Conservation (phyloP, 78 protist species). For the Polysphondylium violaceum region DNA sequence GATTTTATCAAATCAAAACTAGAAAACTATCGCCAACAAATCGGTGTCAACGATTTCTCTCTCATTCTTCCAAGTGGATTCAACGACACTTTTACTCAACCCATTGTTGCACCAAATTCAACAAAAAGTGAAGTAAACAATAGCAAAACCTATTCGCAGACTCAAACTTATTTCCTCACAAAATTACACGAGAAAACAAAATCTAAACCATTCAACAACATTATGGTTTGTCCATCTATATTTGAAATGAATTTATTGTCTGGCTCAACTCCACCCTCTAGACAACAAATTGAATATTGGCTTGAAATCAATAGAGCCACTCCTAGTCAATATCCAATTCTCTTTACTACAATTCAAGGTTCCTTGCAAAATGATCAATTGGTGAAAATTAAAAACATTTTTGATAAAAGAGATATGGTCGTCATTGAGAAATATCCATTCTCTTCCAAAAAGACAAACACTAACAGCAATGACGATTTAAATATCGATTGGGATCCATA, state of each 20-base stretch:
- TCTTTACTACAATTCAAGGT: conserved; percentile 46
- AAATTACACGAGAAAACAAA: background rate
- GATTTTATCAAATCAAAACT: background rate
- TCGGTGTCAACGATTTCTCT: conserved; percentile 18
- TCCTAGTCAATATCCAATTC: background rate
- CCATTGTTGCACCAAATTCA: conserved; percentile 45
- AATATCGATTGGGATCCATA: conserved; percentile 51
- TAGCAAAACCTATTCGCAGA: conserved; percentile 38
- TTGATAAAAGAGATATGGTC: conserved; percentile 37
- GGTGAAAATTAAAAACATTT: conserved; percentile 37
- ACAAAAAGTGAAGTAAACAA: conserved; percentile 45
- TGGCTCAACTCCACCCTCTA: conserved; percentile 23
- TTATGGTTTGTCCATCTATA: conserved; percentile 34
- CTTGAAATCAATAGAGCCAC: conserved; percentile 26
- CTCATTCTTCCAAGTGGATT: conserved; percentile 41
- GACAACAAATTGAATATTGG: conserved; percentile 80
- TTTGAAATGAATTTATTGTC: conserved; percentile 32
- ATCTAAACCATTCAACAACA: background rate
- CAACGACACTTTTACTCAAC: conserved; percentile 25
- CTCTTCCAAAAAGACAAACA: conserved; percentile 14
- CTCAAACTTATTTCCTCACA: conserved; percentile 18
- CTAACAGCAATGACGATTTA: background rate
- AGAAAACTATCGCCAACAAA: background rate
- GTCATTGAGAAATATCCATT: conserved; percentile 66
- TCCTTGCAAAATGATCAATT: background rate